phyloP scores from a whole-genome alignment of 2,329 filamentous ascomycete species.

The Colletotrichum brevisporum region DNA sequence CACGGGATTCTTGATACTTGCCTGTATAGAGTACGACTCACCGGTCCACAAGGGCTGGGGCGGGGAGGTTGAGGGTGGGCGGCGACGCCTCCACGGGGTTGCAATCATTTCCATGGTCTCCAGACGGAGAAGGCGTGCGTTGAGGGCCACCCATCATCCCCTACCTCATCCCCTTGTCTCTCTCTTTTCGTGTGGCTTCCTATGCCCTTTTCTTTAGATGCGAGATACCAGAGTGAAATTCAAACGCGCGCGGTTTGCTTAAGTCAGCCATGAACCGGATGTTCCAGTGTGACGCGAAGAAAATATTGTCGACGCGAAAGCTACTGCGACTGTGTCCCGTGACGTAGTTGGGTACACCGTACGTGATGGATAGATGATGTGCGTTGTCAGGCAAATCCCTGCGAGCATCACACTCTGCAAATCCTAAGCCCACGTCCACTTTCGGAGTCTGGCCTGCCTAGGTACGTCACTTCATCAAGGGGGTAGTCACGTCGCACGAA shows the following conservation, averaged over 20 bases:
- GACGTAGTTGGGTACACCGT: too few relatives aligned
- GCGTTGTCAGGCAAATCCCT: too few relatives aligned
- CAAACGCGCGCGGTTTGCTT: not conserved
- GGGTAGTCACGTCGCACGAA: not conserved
- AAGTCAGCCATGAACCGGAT: too few relatives aligned
- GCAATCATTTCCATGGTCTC: not conserved
- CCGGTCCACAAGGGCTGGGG: not conserved
- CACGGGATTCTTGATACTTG: not conserved
- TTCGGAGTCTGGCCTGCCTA: too few relatives aligned
- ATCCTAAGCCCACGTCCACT: too few relatives aligned
- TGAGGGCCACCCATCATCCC: too few relatives aligned
- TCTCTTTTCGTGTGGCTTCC: not conserved
- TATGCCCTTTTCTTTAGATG: not conserved
- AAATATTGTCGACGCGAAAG: too few relatives aligned
- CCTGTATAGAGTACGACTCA: not conserved
- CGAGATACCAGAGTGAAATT: constrained; percentile 35
- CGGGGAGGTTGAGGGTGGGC: not conserved
- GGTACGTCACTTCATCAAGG: not conserved
- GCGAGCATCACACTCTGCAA: too few relatives aligned
- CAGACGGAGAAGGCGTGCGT: not conserved
- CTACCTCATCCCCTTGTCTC: not conserved
- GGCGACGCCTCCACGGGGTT: not conserved
- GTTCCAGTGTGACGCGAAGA: too few relatives aligned
- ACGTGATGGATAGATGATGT: too few relatives aligned
- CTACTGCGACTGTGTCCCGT: too few relatives aligned